A percentile compares a stretch with the other conserved stretches of the same genome.
phyloP scores from a whole-genome alignment of 108 stramenopile genomes.

The Skeletonema costatum region DNA sequence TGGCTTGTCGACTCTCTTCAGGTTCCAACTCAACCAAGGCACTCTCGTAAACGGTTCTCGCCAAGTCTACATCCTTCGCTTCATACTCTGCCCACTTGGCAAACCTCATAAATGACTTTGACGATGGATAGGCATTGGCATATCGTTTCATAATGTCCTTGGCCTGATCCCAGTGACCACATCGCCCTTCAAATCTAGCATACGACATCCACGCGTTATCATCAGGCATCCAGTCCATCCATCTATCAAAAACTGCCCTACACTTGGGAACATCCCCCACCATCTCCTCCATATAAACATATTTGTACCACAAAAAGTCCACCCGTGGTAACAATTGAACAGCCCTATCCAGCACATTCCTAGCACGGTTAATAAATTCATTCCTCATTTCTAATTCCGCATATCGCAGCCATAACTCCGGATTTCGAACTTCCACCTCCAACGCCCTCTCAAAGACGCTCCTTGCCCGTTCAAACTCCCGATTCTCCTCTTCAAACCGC shows the following conservation, averaged over 20 bases:
- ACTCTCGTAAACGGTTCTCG: slow-evolving; percentile 94
- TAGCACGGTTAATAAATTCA: slow-evolving; percentile 97
- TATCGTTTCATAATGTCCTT: slow-evolving; percentile 89
- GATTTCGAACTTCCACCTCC: slow-evolving; percentile 92
- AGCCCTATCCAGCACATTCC: slow-evolving; percentile 98
- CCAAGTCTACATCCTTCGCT: slow-evolving; percentile 89
- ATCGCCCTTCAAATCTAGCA: slow-evolving; percentile 94
- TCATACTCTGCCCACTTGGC: slow-evolving; percentile 98
- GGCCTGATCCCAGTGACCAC: slow-evolving; percentile 65
- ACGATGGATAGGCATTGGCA: slow-evolving; percentile 90
- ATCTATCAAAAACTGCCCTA: slow-evolving; percentile 96
- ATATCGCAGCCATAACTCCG: slow-evolving; percentile 95
- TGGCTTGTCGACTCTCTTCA: slow-evolving; percentile 82
- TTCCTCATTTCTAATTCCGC: slow-evolving; percentile 98
- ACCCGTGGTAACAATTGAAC: slow-evolving; percentile 94
- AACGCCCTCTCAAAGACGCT: slow-evolving; percentile 97
- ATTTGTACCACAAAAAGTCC: slow-evolving; percentile 99
- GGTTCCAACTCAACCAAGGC: slow-evolving; percentile 91
- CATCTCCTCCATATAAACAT: slow-evolving; percentile 99
- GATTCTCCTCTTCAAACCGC: slow-evolving; percentile 96
- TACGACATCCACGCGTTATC: slow-evolving; percentile 96
- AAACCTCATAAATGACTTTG: slow-evolving; percentile 91
- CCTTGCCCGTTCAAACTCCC: slow-evolving; percentile 96
- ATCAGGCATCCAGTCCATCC: slow-evolving; percentile 99
- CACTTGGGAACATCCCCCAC: slow-evolving; percentile 93